These are phyloP conservation scores for Colletotrichum sp. DNA, from an alignment of 2,329 filamentous ascomycete species.

Conservation along the genomic window DNA sequence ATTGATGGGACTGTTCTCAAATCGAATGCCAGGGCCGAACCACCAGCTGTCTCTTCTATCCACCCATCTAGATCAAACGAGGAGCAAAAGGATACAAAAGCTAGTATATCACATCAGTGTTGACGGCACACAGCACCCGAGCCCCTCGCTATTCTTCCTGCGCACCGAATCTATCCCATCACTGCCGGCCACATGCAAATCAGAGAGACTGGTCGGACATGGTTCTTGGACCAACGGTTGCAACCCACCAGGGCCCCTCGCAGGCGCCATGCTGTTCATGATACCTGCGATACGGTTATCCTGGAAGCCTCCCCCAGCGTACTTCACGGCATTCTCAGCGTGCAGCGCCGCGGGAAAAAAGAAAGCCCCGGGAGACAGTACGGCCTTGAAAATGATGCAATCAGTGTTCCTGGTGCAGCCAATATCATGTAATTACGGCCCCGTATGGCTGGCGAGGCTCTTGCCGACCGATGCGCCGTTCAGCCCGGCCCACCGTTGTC, in stretches of 20 bases:
- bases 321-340: not conserved
- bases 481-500: slow-evolving; percentile 23
- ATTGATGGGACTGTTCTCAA: not conserved
- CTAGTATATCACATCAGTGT: not conserved
- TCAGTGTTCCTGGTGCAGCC: slow-evolving; percentile 3
- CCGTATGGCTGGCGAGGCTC: slow-evolving; percentile 22
- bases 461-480: slow-evolving; percentile 25
- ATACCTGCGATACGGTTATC: not conserved
- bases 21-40: not conserved
- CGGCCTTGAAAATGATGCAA: slow-evolving; percentile 21
- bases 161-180: not conserved
- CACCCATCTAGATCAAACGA: not conserved
- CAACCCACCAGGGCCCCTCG: not conserved
- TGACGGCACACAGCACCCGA: not conserved
- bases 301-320: not conserved
- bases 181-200: not conserved
- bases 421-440: slow-evolving; percentile 20
- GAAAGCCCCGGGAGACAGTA: not conserved
- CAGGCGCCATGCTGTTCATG: not conserved
- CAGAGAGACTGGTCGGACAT: not conserved
- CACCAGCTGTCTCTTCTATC: not conserved
- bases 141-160: not conserved
- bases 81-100: not conserved
- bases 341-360: slow-evolving; percentile 4
- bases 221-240: not conserved